Base-by-base conservation (phyloP, 2,329 filamentous ascomycete species). In the Cordyceps pruinosa region DNA sequence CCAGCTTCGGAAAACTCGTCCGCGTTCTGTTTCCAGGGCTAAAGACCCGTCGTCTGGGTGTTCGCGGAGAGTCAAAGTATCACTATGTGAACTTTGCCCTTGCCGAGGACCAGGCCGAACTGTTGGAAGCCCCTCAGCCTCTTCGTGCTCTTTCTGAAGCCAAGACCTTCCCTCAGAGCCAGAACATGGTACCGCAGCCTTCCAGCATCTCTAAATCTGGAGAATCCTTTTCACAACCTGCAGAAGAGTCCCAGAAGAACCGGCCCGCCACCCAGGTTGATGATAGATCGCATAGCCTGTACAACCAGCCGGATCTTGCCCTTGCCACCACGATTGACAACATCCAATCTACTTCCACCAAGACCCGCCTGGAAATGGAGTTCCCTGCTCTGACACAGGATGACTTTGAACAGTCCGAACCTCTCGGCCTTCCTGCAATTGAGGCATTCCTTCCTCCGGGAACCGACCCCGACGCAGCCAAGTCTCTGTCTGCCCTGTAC, bases 41-140 rank as follows among this genome's bases (percentile, higher is more conserved):
- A 23, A 93, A 96, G 73, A 99, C 94, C 32, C 83, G 94, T 59
- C 84, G 94, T 62, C 79, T 99, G 13, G 94, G 94, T 61, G 92
- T 97, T 47, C 85, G 94, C 54, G 94, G 94, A 62, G 93, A 97
- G 74, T 99, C 94, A 15, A 99, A 99, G 70, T 99, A 99, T 70
- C 94, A 99, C 72, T 99, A 99, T 66, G 84, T 87, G 47, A 85
- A 86, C 66, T 87, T 87, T 65, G 76, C 75, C 13, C 71, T 87
- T 51, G 72, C 76, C 42, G 83, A 86, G 51, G 83, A 86, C 58
- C 75, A 80, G 55, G 70, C 76, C 4, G 79, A 81, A 15, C 60
- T 74, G 4, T 70, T 70, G 42, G 74, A 80, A 28, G 72, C 77
- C 15, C 72, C 72, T 4, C 76, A 76, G 21, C 71, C 76, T n/a